phyloP scores from a whole-genome alignment of 345 rosid genomes.

The Anacardium occidentale region DNA sequence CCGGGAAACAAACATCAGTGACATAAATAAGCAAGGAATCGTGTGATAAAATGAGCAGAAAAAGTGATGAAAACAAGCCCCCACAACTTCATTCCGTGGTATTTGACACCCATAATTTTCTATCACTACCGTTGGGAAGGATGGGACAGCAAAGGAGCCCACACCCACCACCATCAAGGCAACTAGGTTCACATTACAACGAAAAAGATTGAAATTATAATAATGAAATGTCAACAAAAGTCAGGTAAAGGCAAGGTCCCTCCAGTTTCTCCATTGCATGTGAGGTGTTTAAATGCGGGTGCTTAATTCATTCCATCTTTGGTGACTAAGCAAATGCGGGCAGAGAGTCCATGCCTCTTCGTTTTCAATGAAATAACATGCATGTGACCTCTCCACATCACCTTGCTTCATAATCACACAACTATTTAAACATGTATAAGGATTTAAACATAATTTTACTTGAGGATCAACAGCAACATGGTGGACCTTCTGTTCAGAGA shows the following conservation, averaged over 20 bases:
- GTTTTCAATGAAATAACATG: not conserved
- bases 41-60: not conserved
- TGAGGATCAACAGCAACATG: no score
- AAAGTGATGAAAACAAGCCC: not conserved
- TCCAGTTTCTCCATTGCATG: conserved; percentile 23
- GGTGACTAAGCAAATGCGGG: not conserved
- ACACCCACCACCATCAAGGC: not conserved
- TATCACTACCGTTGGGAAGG: not conserved
- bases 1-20: not conserved
- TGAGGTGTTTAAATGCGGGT: conserved; percentile 21
- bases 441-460: no score
- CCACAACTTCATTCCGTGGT: not conserved
- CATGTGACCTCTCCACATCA: conserved; percentile 10
- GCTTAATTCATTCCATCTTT: not conserved
- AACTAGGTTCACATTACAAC: no score
- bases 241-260: not conserved
- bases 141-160: not conserved
- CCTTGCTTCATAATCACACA: not conserved
- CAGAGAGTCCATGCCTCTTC: not conserved
- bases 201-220: not conserved
- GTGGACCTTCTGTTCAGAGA: not conserved
- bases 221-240: not conserved
- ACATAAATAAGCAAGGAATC: not conserved
- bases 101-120: not conserved
- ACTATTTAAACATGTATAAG: no score